Base-by-base conservation (phyloP, 345 rosid genomes). In the Bruguiera parviflora region DNA sequence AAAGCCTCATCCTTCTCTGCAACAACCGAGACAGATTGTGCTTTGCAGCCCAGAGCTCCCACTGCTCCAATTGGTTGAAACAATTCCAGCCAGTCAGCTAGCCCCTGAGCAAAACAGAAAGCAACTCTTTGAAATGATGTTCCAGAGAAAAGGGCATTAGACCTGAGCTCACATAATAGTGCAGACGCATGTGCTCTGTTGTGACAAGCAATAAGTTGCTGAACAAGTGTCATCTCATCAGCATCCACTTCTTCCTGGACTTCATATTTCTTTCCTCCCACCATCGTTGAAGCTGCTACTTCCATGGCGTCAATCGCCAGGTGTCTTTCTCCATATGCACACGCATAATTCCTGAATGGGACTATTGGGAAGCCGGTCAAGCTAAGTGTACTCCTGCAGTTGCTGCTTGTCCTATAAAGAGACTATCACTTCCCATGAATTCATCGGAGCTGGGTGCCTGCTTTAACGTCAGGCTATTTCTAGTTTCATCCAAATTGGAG, bases 111-210 rank as follows among this genome's bases (percentile, higher is more conserved):
- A 37, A 83, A 83, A 58, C 87, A 81, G 24, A 84, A 83, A 11
- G 87, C 85, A 10, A 85, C 84, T 4, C 83, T 68, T 69, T 83
- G 85, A 59, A 85, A 85, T 0, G 84, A 79, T 22, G 85, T 75
- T 24, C 85, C 85, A 2, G 81, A 79, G 65, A 77, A 80, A 20
- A 81, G 81, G 19, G 82, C 83, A 63, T 81, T 75, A 8, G 78
- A 65, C 25, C 72, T 59, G 61, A 87, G 81, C 72, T 80, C 86
- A 0, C 78, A 78, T 5, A 83, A 75, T 32, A 85, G 66, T 9
- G 80, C 67, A 1, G 86, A 83, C 56, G 86, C 85, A 27, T 75
- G 76, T 22, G 67, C 25, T 65, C 80, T 85, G 71, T 87, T 84
- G 0, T 81, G 78, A n/a, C 85, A 85, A 62, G 85, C 75, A 7